Base-by-base conservation (phyloP, 176 grass and related monocot species). In the Ensete glaucum region DNA sequence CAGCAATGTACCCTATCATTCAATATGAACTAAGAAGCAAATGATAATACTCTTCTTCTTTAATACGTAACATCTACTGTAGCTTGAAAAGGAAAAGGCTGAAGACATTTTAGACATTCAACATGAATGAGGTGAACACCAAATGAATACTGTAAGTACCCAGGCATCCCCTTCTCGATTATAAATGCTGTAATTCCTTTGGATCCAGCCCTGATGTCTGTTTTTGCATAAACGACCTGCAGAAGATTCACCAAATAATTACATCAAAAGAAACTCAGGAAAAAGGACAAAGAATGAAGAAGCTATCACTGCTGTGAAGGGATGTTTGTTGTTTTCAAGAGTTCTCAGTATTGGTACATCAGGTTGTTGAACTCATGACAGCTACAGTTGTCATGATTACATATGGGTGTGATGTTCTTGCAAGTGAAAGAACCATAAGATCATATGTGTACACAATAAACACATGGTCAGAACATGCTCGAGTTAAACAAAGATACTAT, bases 121-220 rank as follows among this genome's bases (percentile, higher is more conserved):
- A 76, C 9, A 76, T 76, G 51, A 50, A 64, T 63, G 3, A 76
- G 11, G n/a, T 21, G 27, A 63, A 76, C 16, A 50, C 7, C 51
- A 9, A 5, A 77, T 51, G 71, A 19, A 76, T 16, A 77, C 1
- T 27, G 59, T 77, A 15, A 72, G 75, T 93, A 98, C 94, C 94
- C 94, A 9, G 84, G 80, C 94, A 98, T 91, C 57, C 94, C 94
- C 76, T 97, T 98, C 72, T 98, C 94, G 76, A 98, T 93, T 85
- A 93, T 89, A 81, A 98, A 98, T 65, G 94, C 94, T 62, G 94
- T 98, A 80, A 98, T 98, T 89, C 90, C 90, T 87, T 89, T 93
- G 25, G 94, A 87, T 69, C 90, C 94, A 74, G 82, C 94, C 81
- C 79, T 75, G 56, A 86, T 62, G 82, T 98, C 90, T 66, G 94